Base-by-base conservation (phyloP, 2,329 filamentous ascomycete genomes). In the Rhynchosporium secalis region DNA sequence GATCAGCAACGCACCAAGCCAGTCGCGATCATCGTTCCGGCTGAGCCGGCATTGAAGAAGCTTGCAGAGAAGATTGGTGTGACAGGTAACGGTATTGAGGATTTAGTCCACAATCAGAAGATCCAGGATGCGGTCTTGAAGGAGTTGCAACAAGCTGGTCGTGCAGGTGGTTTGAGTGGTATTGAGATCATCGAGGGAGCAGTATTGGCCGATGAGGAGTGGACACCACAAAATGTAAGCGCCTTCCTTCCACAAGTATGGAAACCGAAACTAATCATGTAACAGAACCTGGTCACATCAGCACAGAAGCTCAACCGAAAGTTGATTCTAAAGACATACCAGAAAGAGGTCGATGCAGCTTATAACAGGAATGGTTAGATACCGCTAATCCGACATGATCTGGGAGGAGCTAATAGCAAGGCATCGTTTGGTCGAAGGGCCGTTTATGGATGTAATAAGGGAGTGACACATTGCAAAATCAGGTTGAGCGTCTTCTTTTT, bases 161-260 rank as follows among this genome's bases (percentile, higher is more conserved):
- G 82, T 77, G 84, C 82, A 70, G 86, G 85, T 36, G 88, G 89
- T 26, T 79, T 96, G 54, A 79, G 80, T 1, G 80, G 84, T 9
- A 87, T 95, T 63, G 91, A 96, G 79, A 86, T 88, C 66, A 81
- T 96, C 46, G 83, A 86, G 36, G 90, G 88, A 56, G 87, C 94
- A 26, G 89, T 94, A 31, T 75, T 96, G 61, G 86, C 88, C 0
- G 90, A 94, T 67, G 91, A 94, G 73, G 92, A 96, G 76, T 96
- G 92, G 92, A 94, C 89, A 60, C 90, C 92, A 58, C 83, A 86
- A 63, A 95, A 87, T 73, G 91, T 94, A 80, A 87, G 90, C 83
- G 28, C 40, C 38, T 5, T 7, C 9, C 20, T 47, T 48, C 5
- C 10, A 12, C 76, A 64, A 73, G 76, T 57, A 60, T 31, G n/a